phyloP scores from a whole-genome alignment of 768 basidiomycete species.

The Termitomyces sp. region DNA sequence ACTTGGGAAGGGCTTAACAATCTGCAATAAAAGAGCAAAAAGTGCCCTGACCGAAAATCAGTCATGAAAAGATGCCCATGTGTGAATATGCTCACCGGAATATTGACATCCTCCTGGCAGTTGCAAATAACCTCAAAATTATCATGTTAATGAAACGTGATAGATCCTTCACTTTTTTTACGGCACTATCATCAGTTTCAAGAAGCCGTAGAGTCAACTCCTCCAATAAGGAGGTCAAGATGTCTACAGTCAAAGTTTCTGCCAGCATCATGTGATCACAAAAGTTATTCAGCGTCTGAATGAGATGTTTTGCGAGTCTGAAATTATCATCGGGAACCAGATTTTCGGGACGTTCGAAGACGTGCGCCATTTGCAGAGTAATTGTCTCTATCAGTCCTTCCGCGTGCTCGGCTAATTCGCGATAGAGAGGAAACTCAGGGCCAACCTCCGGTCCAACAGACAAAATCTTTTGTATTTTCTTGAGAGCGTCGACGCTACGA shows the following conservation, averaged over 20 bases:
- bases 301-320: conserved; percentile 93
- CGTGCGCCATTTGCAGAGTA: conserved; percentile 86
- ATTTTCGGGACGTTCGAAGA: conserved; percentile 81
- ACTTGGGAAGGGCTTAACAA: conserved; percentile 78
- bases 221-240: conserved; percentile 82
- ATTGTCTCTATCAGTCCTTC: conserved; percentile 89
- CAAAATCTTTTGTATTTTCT: conserved; percentile 87
- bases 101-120: conserved; percentile 84
- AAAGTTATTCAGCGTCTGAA: conserved; percentile 93
- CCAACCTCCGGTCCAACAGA: conserved; percentile 72
- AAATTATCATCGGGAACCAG: conserved; percentile 77
- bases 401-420: conserved; percentile 73
- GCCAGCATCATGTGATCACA: conserved; percentile 89
- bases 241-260: conserved; percentile 81
- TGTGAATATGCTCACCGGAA: conserved; percentile 61
- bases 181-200: conserved; percentile 85
- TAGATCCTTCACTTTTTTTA: conserved; percentile 86
- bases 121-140: conserved; percentile 88
- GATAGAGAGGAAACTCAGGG: conserved; percentile 64
- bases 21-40: conserved; percentile 77
- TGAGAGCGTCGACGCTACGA: conserved; percentile 89
- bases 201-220: conserved; percentile 89
- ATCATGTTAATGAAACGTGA: conserved; percentile 99
- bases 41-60: conserved; percentile 48
- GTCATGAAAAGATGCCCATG: conserved; percentile 2